Evolutionary conservation across 2,329 filamentous ascomycete species (phyloP).

Genomic region (Stachybotrys chartarum): DNA sequence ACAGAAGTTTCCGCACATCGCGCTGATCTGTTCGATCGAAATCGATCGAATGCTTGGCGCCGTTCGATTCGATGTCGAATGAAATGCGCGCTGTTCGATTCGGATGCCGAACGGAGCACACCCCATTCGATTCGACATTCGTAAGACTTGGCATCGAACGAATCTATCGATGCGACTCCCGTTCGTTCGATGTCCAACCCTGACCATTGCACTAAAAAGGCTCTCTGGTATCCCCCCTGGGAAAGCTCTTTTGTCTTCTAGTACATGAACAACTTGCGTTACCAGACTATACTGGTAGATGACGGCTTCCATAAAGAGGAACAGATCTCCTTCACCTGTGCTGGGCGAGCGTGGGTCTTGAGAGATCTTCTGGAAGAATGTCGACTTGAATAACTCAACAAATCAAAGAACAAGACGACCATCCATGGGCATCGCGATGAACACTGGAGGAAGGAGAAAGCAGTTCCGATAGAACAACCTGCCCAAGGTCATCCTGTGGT

Average conservation of each 20-base stretch:
- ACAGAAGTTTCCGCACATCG: no score
- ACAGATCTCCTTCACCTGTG: slow-evolving; percentile 15
- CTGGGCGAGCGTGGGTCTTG: slow-evolving; percentile 13
- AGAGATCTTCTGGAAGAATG: slow-evolving; percentile 21
- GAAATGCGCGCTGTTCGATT: no score
- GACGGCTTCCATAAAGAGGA: slow-evolving; percentile 10
- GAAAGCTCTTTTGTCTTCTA: slow-evolving; percentile 7
- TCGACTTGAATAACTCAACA: slow-evolving; percentile 17
- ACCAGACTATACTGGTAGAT: slow-evolving; percentile 5
- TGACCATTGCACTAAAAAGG: slow-evolving; percentile 4
- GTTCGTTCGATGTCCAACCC: no score
- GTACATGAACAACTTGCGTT: slow-evolving; percentile 7
- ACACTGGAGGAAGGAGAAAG: slow-evolving; percentile 13
- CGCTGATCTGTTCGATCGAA: no score
- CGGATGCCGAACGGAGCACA: no score
- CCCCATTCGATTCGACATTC: no score
- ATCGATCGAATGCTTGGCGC: no score
- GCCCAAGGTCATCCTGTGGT: no score
- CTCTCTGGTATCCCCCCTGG: slow-evolving; percentile 5
- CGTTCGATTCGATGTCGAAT: no score
- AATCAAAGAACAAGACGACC: slow-evolving; percentile 17
- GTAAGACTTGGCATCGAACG: no score
- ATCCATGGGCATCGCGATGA: slow-evolving; percentile 19
- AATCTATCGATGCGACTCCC: no score
- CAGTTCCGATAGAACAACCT: no score